Evolutionary conservation across 352 stramenopile species (phyloP).

Genomic region (Phytophthora ohioensis): DNA sequence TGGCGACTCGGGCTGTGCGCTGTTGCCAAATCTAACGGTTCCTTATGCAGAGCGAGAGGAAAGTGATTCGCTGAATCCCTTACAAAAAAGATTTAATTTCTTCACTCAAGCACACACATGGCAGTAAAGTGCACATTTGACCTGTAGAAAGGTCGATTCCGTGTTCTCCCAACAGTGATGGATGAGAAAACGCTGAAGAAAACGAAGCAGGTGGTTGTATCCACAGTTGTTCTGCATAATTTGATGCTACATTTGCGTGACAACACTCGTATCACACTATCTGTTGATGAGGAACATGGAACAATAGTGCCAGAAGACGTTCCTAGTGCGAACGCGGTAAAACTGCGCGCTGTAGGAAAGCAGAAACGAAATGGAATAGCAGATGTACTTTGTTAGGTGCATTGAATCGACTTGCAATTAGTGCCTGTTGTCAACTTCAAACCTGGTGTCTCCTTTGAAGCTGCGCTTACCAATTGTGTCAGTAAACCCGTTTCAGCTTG

Average conservation of each 20-base stretch:
- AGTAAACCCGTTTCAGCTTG: not conserved
- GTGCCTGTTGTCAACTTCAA: not conserved
- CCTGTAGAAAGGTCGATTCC: not conserved
- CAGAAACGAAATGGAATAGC: not conserved
- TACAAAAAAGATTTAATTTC: not conserved
- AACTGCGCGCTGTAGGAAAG: not conserved
- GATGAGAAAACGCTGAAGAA: not conserved
- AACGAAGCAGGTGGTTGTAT: not conserved
- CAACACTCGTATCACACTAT: not conserved
- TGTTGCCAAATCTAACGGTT: not conserved
- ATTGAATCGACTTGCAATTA: not conserved
- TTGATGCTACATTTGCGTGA: not conserved
- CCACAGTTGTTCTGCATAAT: not conserved
- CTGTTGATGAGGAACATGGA: not conserved
- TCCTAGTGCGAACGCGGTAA: not conserved
- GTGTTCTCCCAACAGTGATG: not conserved
- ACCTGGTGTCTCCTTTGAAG: not conserved
- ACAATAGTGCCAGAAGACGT: not conserved
- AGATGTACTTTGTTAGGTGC: not conserved
- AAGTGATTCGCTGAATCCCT: not conserved
- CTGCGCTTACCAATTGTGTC: not conserved
- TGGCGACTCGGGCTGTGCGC: not conserved
- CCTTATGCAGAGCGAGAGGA: not conserved
- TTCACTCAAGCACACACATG: conserved; percentile 1
- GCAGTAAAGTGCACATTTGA: not conserved